These are phyloP conservation scores for Debaryomyces robertsiae DNA, from an alignment of 1,139 yeast species.

Conservation along the genomic window DNA sequence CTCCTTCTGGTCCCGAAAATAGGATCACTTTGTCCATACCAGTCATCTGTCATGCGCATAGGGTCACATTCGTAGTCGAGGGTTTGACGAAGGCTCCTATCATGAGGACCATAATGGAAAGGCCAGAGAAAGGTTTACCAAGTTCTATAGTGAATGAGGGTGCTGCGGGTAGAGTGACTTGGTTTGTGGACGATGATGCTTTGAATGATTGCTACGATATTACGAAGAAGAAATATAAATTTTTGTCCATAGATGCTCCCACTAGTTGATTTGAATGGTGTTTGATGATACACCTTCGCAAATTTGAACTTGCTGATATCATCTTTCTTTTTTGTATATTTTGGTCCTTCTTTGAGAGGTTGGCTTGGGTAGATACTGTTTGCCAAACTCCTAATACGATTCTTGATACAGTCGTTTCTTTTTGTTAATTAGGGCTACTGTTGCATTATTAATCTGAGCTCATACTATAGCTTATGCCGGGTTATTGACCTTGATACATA, in stretches of 20 bases:
- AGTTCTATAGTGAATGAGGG: constrained; percentile 92
- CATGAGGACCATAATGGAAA: constrained; percentile 89
- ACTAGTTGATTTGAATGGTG: background rate
- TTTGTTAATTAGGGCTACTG: no score
- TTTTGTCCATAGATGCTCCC: constrained; percentile 36
- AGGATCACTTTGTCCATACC: constrained; percentile 94
- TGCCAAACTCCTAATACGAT: no score
- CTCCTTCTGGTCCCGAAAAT: constrained; percentile 86
- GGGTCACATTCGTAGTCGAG: constrained; percentile 93
- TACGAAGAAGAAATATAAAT: constrained; percentile 76
- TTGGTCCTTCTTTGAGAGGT: no score
- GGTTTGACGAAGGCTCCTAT: constrained; percentile 96
- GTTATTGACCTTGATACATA: no score
- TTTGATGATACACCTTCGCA: constrained; percentile 1
- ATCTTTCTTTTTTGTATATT: no score
- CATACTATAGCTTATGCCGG: no score
- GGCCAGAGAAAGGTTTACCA: constrained; percentile 96
- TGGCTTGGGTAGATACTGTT: no score
- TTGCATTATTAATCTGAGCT: no score
- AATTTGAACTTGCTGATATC: no score
- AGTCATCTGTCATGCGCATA: constrained; percentile 89
- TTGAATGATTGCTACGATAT: constrained; percentile 75
- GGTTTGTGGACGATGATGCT: constrained; percentile 98
- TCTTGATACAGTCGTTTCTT: no score
- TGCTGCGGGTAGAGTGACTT: constrained; percentile 93